Evolutionary conservation across 225 moss, liverwort and hornwort genomes (phyloP), one percentile per base, ranked within the genome.

Genomic region (Polytrichum commune): DNA sequence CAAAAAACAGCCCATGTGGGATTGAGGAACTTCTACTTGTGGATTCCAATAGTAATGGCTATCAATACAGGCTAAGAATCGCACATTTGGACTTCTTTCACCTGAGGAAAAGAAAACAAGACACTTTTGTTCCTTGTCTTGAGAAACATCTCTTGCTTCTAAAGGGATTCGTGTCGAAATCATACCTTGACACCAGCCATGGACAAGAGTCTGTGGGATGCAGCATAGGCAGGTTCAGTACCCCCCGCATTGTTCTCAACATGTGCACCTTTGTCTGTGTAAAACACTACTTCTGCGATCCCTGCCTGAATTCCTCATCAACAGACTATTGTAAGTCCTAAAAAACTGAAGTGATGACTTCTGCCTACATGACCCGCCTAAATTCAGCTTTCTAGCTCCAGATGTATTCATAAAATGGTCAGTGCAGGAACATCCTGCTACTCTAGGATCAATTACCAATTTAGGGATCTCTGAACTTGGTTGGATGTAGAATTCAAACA

Each of bases 181-280:
- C 5, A 33, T 77, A 91, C 91, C 89, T 89, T 89, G n/a, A 93
- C 75, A 70, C 87, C 89, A 80, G 91, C 91, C 93, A 93, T 89
- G 69, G 84, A 79, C 23, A 93, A 82, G 62, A 93, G 87, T 67
- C 72, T 89, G 38, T 79, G 80, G 74, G 91, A 91, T 58, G 93
- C 93, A 69, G 75, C 56, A 63, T 83, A 87, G 56, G 83, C 80
- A 75, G 85, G 74, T 72, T 80, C 90, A 71, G 80, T 76, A 62
- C 56, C 26, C 69, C 72, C 76, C 58, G 69, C 73, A 16, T 55
- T 66, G 28, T 84, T 80, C 35, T 78, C 78, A 56, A 75, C 55
- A 65, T 81, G 81, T 64, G 80, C 81, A 65, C 87, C 84, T 79
- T 89, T 93, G 33, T 81, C 87, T 62, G 80, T 78, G 55, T 87